Percentiles rank a stretch among this genome's conserved stretches.
Conservation (phyloP, 2,329 filamentous ascomycete species). For the Mycosphaerella sp. region DNA sequence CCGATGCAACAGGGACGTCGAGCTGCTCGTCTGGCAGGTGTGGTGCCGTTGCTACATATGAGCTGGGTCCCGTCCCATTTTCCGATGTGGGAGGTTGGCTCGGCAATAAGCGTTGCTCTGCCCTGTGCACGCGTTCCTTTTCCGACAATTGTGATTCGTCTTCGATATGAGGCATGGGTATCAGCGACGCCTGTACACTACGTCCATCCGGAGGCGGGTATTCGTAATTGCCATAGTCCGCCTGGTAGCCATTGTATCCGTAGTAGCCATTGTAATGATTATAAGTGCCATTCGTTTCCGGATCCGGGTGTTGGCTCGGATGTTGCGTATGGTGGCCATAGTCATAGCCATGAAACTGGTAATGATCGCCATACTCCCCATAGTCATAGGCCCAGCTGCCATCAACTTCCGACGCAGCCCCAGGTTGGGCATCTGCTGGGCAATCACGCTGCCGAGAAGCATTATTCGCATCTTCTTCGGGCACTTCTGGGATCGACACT, state of each 20-base stretch:
- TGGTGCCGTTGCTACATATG: slow-evolving; percentile 33
- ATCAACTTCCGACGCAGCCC: slow-evolving; percentile 4
- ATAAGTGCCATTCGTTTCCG: slow-evolving; percentile 2
- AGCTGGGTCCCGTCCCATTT: slow-evolving; percentile 21
- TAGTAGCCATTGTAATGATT: slow-evolving; percentile 14
- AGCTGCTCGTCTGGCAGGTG: slow-evolving; percentile 24
- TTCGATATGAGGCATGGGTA: slow-evolving; percentile 50
- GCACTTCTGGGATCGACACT: slow-evolving; percentile 24
- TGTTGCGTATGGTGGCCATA: slow-evolving; percentile 16
- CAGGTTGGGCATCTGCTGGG: slow-evolving; percentile 8
- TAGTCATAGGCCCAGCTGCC: slow-evolving; percentile 4
- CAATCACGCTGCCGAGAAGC: background rate
- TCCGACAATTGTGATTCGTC: slow-evolving; percentile 63
- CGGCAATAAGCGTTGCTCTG: slow-evolving; percentile 72
- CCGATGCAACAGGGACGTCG: slow-evolving; percentile 5
- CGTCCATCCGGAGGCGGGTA: slow-evolving; percentile 10
- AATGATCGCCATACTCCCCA: slow-evolving; percentile 13
- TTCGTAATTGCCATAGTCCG: slow-evolving; percentile 1
- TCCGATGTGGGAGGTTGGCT: slow-evolving; percentile 59
- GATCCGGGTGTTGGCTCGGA: slow-evolving; percentile 7
- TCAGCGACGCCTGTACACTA: slow-evolving; percentile 16
- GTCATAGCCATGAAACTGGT: slow-evolving; percentile 29
- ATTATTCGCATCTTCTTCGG: background rate
- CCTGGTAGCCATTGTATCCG: slow-evolving; percentile 15
- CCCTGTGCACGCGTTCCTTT: slow-evolving; percentile 70